Base-by-base conservation (phyloP, 2,329 filamentous ascomycete species). In the Penicillium brasilianum region DNA sequence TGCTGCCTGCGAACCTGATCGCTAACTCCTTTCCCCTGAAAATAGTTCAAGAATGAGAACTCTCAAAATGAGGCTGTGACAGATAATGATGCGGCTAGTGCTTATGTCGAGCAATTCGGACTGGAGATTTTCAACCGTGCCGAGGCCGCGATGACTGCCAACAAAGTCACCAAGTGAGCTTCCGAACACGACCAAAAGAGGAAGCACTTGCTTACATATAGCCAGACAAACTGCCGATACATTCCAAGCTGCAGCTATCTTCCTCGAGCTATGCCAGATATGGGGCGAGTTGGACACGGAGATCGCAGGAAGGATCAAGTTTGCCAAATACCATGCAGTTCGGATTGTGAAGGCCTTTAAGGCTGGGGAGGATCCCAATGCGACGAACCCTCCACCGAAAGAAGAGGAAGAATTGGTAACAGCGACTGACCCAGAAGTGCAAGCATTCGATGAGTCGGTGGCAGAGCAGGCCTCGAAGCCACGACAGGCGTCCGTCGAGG, bases 61-160 rank as follows among this genome's bases (percentile, higher is more conserved):
- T 83, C 88, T 10, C 84, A 86, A 51, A 91, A 98, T 71, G 92
- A 96, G 73, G 90, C 93, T 16, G 88, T 98, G 57, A 83, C 87
- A 6, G 94, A 98, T 77, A 93, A 97, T 69, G 81, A 88, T 1
- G 92, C 90, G 4, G 94, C 92, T 1, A 92, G 93, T 77, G 93
- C 92, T 57, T 97, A 97, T 71, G 89, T 98, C 51, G 93, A 98
- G 77, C 90, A 97, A 74, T 99, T 99, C 76, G 94, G 90, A 0
- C 83, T 94, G 66, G 91, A 97, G 71, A 93, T 93, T 0, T 93
- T 99, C 66, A 86, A 89, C 51, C 87, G 92, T 65, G 94, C 91
- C 4, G 92, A 97, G 71, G 87, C 90, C 58, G 89, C 92, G 0
- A 87, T 98, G 71, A 86, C 88, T 60, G 90, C 90, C 52, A 90